Evolutionary conservation across 2,329 filamentous ascomycete genomes (phyloP), one percentile per base, ranked within the genome.

Genomic region (Thielaviopsis populi): DNA sequence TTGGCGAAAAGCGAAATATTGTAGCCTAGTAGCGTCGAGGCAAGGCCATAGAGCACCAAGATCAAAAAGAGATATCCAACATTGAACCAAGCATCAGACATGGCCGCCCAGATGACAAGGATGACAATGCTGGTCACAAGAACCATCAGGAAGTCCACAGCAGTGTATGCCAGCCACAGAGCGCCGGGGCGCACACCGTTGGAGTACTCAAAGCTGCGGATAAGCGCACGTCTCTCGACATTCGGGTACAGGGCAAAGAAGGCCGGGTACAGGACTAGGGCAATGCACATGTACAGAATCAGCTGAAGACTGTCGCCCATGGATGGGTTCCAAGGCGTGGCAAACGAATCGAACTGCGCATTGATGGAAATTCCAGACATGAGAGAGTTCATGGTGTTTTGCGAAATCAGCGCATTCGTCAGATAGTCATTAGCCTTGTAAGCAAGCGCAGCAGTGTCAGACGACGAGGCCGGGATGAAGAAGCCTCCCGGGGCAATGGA

Each of bases 241-340:
- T 89, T 95, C 0, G 90, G 89, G 70, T 96, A 96, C 3, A 96
- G 77, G 0, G 88, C 83, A 69, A 96, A 95, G 77, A 96, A 91
- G 15, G 87, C 89, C 0, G 91, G 90, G 69, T 87, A 94, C 1
- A 85, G 84, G 6, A 83, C 80, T 74, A 95, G 84, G 0, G 86
- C 88, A 8, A 96, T 79, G 15, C 87, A 84, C 71, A 94, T 87
- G 73, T 96, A 96, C 8, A 89, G 78, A 48, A 92, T 83, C 19
- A 95, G 78, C 71, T 95, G 89, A 27, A 96, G 75, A 0, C 86
- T 85, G 61, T 91, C 79, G 22, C 89, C 89, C 8, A 84, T 83
- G 22, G 78, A 78, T 0, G 88, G 83, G 30, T 81, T 76, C 75
- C 85, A 91, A 0, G 89, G 88, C 0, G 83, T 80, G 67, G 89